Percentiles rank a stretch among this genome's conserved stretches.
Evolutionary conservation across 192 early-diverging fungal species (phyloP).

Genomic region (Coemansia sp.): DNA sequence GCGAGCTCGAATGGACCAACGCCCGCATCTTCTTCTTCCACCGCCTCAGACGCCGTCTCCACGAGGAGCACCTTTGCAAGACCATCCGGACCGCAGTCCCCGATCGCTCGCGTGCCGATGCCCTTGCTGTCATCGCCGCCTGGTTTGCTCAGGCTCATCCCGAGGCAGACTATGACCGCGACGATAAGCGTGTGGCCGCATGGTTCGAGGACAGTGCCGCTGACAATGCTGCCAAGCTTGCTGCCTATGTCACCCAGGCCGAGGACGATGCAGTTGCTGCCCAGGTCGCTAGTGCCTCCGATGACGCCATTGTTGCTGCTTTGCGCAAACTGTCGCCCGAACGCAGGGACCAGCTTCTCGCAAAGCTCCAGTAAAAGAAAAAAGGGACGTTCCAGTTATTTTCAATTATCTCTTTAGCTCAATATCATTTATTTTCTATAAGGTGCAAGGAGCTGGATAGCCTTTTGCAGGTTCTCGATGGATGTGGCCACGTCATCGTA

Average conservation of each 20-base stretch:
- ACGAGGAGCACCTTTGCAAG: conserved; percentile 75
- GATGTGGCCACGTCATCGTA: conserved; percentile 93
- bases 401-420: too few species aligned
- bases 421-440: conserved; percentile 21
- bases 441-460: conserved; percentile 52
- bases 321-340: conserved; percentile 34
- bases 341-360: conserved; percentile 42
- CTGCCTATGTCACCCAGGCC: conserved; percentile 9
- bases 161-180: conserved; percentile 52
- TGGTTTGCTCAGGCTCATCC: conserved; percentile 60
- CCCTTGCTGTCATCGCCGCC: conserved; percentile 50
- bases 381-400: too few species aligned
- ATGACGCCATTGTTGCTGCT: conserved; percentile 42
- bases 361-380: conserved; percentile 20
- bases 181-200: conserved; percentile 58
- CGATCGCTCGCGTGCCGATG: conserved; percentile 50
- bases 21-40: conserved; percentile 91
- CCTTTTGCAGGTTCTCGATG: conserved; percentile 71
- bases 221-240: background rate
- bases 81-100: conserved; percentile 37
- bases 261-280: conserved; percentile 6
- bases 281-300: conserved; percentile 18
- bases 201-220: conserved; percentile 60
- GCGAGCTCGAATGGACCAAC: conserved; percentile 75
- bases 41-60: conserved; percentile 79